Evolutionary conservation across 306 rosid genomes (phyloP), one percentile per base, ranked within the genome.

Genomic region (Pyrus pyrifolia): DNA sequence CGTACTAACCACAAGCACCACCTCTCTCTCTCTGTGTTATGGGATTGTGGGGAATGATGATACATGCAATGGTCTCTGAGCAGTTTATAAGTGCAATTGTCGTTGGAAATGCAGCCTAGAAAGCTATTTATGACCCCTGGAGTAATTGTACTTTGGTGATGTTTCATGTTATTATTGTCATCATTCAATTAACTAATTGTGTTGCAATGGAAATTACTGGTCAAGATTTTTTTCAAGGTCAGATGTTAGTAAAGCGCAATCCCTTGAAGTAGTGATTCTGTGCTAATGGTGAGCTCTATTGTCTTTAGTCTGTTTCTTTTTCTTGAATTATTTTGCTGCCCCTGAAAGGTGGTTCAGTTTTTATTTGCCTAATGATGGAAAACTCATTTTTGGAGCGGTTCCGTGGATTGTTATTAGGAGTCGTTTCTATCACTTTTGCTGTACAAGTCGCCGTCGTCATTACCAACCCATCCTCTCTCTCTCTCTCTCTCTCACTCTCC

Each of bases 41-140:
- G 40, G 8, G 40, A 35, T 35, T 6, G 40, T 6, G 40, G 40
- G 40, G 40, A 35, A 35, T 35, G 33, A 23, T 25, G 11, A 6
- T 35, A 35, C 40, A 35, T 35, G 40, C 40, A 35, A 6, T 35
- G 40, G 40, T 35, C 40, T 35, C 8, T 35, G 8, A 6, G 8
- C 8, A 35, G 40, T 35, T 35, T 72, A 18, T 33, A 57, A 35
- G 53, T 83, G 77, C 55, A 8, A n/a, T 53, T 82, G 23, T 67
- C 83, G 85, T 80, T 67, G 78, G 80, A 80, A 78, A 71, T 71
- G 40, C 42, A 62, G 42, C 42, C 42, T 62, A 14, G 40, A 35
- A 35, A 6, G 40, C 40, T 62, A 29, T 62, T 12, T 62, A 13
- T 62, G 40, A 29, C 12, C 67, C 40, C 8, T 35, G 40, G 40